A percentile compares a stretch with the other conserved stretches of the same genome.
These are phyloP conservation scores for Amniculicola lignicola DNA, from an alignment of 495 filamentous ascomycete genomes.

Conservation along the genomic window DNA sequence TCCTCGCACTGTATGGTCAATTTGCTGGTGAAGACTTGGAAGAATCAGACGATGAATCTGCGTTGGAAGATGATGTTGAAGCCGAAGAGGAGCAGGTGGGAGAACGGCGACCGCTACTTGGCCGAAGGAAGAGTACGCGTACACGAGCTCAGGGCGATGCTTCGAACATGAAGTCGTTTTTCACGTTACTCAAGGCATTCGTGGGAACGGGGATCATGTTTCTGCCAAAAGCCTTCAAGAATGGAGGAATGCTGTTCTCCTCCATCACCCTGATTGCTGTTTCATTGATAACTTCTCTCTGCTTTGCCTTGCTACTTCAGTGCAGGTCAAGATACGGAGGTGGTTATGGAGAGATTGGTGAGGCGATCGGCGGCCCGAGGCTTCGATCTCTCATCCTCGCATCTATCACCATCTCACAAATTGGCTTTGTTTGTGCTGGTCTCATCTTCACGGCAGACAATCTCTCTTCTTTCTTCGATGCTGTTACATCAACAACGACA, in stretches of 20 bases:
- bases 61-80: slow-evolving; percentile 52
- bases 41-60: slow-evolving; percentile 52
- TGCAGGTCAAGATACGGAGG: slow-evolving; percentile 52
- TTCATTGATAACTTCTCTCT: slow-evolving; percentile 55
- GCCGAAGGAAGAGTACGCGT: slow-evolving; percentile 47
- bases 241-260: slow-evolving; percentile 66
- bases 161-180: slow-evolving; percentile 61
- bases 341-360: slow-evolving; percentile 62
- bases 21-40: slow-evolving; percentile 70
- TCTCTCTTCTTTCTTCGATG: slow-evolving; percentile 54
- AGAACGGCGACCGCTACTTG: slow-evolving; percentile 53
- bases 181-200: slow-evolving; percentile 65
- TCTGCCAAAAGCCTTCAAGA: slow-evolving; percentile 64
- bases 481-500: slow-evolving; percentile 44
- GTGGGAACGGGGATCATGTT: slow-evolving; percentile 68
- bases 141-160: slow-evolving; percentile 52
- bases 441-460: slow-evolving; percentile 68
- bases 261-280: slow-evolving; percentile 56
- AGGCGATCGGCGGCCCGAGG: slow-evolving; percentile 50
- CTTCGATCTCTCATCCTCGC: slow-evolving; percentile 54
- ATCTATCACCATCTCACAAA: slow-evolving; percentile 63
- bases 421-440: slow-evolving; percentile 65
- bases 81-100: slow-evolving; percentile 44
- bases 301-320: slow-evolving; percentile 61
- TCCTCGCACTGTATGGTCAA: slow-evolving; percentile 65